Evolutionary conservation across 352 stramenopile species (phyloP).

Genomic region (Pythium biforme): DNA sequence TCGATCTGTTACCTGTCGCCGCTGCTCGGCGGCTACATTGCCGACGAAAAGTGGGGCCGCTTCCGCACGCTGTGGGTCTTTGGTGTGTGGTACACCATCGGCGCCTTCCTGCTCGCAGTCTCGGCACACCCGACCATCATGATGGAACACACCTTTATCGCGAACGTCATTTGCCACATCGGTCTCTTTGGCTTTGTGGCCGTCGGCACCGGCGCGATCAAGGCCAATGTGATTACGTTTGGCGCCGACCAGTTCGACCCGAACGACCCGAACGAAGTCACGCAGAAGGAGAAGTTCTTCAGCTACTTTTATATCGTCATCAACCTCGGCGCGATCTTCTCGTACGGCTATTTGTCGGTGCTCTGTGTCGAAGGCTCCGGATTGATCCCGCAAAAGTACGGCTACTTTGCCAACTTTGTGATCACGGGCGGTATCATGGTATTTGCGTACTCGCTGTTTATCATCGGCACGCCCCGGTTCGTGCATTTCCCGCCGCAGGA

Average conservation of each 20-base stretch:
- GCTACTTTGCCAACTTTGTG: conserved; percentile 88
- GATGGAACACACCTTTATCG: conserved; percentile 34
- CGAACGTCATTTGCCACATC: conserved; percentile 70
- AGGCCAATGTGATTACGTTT: conserved; percentile 86
- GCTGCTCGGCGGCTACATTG: conserved; percentile 79
- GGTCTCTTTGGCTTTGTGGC: conserved; percentile 76
- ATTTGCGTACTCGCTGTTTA: conserved; percentile 68
- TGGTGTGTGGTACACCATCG: conserved; percentile 73
- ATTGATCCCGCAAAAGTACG: conserved; percentile 72
- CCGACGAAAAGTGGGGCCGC: conserved; percentile 84
- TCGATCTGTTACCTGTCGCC: conserved; percentile 86
- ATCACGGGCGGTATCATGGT: conserved; percentile 85
- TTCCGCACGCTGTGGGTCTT: conserved; percentile 86
- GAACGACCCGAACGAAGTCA: conserved; percentile 75
- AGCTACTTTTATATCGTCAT: conserved; percentile 93
- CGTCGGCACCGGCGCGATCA: conserved; percentile 81
- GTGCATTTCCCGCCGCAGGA: conserved; percentile 76
- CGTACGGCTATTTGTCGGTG: conserved; percentile 88
- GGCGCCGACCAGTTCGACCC: conserved; percentile 87
- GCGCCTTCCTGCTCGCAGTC: conserved; percentile 62
- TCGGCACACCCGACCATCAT: conserved; percentile 68
- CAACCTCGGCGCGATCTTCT: conserved; percentile 90
- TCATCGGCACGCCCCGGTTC: conserved; percentile 57
- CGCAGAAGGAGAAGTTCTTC: conserved; percentile 87
- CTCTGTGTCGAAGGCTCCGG: conserved; percentile 85